Base-by-base conservation (phyloP, 1,284 basidiomycete species). In the Cryptococcus sp. region DNA sequence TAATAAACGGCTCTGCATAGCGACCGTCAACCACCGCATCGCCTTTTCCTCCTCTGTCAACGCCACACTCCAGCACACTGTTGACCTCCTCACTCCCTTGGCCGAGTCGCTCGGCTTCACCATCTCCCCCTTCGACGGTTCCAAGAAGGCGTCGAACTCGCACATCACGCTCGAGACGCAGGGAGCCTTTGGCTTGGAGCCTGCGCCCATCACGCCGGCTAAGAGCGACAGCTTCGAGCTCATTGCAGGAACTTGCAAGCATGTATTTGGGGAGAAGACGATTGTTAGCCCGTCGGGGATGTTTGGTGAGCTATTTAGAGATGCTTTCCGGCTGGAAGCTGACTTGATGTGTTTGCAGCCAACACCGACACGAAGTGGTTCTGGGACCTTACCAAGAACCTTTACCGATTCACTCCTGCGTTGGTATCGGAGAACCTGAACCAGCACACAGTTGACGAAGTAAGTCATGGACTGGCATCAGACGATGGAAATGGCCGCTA, bases 391-490 rank as follows among this genome's bases (percentile, higher is more conserved):
- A 79, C 80, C 0, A 60, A 70, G 40, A 70, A 76, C 60, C 76
- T 82, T 48, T 82, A 80, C 68, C 72, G 81, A 20, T 81, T 78
- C 67, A 71, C 74, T 0, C 77, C 76, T 9, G 76, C 72, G 16
- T 50, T 70, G 9, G 61, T 75, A 60, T 61, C 52, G 16, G 66
- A 73, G 53, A 67, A 75, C 47, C 61, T 70, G 20, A 73, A 77
- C 52, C 71, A 77, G 18, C 81, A 82, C 61, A 81, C 81, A 0
- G 80, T 82, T 36, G 70, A 82, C 60, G 81, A 82, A 62, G 68
- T 69, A 42, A 57, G 68, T 50, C 12, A 23, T 7, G 45, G 16
- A 33, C 23, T 15, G 36, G 18, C 39, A 20, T 23, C 40, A 9
- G 8, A 24, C 4, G 24, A 23, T 15, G 38, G 36, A 23, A 11